phyloP scores from a whole-genome alignment of 2,329 filamentous ascomycete species.

The Monilinia fructigena region DNA sequence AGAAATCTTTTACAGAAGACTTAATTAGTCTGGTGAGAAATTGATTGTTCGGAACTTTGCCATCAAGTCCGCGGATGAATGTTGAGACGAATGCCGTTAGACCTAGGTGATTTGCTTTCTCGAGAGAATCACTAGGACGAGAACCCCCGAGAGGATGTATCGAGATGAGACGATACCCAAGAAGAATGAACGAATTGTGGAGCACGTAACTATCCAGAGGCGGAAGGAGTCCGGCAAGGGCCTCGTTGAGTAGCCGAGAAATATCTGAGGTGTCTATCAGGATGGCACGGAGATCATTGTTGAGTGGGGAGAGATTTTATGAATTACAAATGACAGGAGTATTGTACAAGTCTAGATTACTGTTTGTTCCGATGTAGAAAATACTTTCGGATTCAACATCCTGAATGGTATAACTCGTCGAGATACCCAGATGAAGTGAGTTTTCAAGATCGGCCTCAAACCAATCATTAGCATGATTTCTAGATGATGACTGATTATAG shows the following conservation, averaged over 20 bases:
- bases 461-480: not conserved
- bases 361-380: not conserved
- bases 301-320: not conserved
- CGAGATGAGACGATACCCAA: slow-evolving; percentile 37
- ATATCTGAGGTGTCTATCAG: not conserved
- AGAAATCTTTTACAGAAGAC: too few species aligned
- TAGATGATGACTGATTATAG: too few species aligned
- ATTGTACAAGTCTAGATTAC: not conserved
- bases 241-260: slow-evolving; percentile 27
- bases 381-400: not conserved
- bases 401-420: not conserved
- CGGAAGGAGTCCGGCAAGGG: slow-evolving; percentile 21
- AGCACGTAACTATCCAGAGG: slow-evolving; percentile 33
- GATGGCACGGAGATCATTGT: not conserved
- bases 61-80: too few species aligned
- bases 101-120: slow-evolving; percentile 35
- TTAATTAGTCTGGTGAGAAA: too few species aligned
- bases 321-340: not conserved
- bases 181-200: slow-evolving; percentile 34
- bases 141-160: slow-evolving; percentile 26
- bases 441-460: not conserved
- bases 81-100: not conserved
- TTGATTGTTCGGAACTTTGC: too few species aligned
- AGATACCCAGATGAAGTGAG: not conserved
- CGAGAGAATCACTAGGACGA: slow-evolving; percentile 15